Percentiles rank a stretch among this genome's conserved stretches.
These are phyloP conservation scores for Castanea sativa DNA, from an alignment of 306 rosid genomes.

Conservation along the genomic window DNA sequence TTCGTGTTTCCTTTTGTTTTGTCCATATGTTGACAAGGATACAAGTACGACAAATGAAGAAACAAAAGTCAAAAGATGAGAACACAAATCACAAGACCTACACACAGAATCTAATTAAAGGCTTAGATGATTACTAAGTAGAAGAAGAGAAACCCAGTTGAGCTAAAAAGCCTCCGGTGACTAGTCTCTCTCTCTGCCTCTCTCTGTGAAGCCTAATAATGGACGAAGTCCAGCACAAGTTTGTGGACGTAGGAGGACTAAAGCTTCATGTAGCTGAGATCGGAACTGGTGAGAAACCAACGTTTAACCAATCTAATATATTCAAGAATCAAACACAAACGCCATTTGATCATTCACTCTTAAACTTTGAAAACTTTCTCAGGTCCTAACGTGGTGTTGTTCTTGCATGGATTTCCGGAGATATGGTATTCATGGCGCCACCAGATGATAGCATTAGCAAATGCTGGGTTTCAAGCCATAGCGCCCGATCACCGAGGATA, in stretches of 20 bases:
- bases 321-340: too few relatives aligned
- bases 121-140: too few relatives aligned
- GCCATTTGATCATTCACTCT: too few relatives aligned
- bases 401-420: slow-evolving; percentile 82
- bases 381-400: slow-evolving; percentile 65
- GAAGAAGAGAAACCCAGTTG: too few relatives aligned
- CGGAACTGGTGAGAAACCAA: slow-evolving; percentile 46
- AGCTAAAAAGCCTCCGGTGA: too few relatives aligned
- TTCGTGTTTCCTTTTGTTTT: too few relatives aligned
- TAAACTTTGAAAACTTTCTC: background rate
- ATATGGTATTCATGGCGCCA: slow-evolving; percentile 95
- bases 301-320: too few relatives aligned
- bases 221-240: slow-evolving; percentile 63
- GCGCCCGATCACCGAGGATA: slow-evolving; percentile 69
- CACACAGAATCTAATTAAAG: too few relatives aligned
- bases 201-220: background rate
- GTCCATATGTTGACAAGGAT: too few relatives aligned
- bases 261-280: slow-evolving; percentile 67
- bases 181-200: background rate
- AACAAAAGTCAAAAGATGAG: too few relatives aligned
- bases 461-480: slow-evolving; percentile 64
- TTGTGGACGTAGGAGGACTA: slow-evolving; percentile 41
- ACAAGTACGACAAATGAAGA: too few relatives aligned
- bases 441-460: slow-evolving; percentile 69
- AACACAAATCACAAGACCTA: too few relatives aligned